Conservation (phyloP, 2,329 filamentous ascomycete species). For the Cladosporium halotolerans region DNA sequence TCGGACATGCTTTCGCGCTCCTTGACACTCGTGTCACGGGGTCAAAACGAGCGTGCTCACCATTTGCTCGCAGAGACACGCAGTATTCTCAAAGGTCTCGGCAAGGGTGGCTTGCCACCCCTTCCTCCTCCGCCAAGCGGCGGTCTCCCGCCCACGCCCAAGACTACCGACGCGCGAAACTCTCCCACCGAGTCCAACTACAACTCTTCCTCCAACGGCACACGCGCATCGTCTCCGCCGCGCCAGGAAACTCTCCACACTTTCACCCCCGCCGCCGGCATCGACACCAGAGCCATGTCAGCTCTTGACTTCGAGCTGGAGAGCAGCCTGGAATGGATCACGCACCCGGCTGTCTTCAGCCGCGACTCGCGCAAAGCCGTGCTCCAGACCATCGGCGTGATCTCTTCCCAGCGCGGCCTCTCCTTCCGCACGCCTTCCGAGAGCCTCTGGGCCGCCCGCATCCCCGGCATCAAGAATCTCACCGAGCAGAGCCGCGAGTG, state of each 20-base stretch:
- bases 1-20: constrained; percentile 96
- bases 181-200: constrained; percentile 19
- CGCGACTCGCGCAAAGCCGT: constrained; percentile 93
- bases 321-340: constrained; percentile 91
- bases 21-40: constrained; percentile 80
- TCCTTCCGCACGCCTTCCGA: constrained; percentile 90
- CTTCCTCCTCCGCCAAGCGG: constrained; percentile 53
- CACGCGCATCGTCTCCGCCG: constrained; percentile 36
- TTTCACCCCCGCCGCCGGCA: constrained; percentile 61
- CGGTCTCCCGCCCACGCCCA: constrained; percentile 33
- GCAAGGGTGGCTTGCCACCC: constrained; percentile 88
- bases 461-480: constrained; percentile 72
- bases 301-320: constrained; percentile 90
- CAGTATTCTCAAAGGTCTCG: constrained; percentile 89
- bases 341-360: constrained; percentile 88
- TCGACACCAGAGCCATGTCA: constrained; percentile 73
- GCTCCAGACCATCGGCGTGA: constrained; percentile 91
- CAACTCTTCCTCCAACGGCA: constrained; percentile 13
- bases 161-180: constrained; percentile 11
- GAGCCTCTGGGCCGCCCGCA: constrained; percentile 77
- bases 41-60: constrained; percentile 88
- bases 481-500: constrained; percentile 83
- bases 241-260: constrained; percentile 35
- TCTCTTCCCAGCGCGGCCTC: constrained; percentile 87
- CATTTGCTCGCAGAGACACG: constrained; percentile 89